These are phyloP conservation scores for Populus euphratica DNA, from an alignment of 345 rosid species.

Conservation along the genomic window DNA sequence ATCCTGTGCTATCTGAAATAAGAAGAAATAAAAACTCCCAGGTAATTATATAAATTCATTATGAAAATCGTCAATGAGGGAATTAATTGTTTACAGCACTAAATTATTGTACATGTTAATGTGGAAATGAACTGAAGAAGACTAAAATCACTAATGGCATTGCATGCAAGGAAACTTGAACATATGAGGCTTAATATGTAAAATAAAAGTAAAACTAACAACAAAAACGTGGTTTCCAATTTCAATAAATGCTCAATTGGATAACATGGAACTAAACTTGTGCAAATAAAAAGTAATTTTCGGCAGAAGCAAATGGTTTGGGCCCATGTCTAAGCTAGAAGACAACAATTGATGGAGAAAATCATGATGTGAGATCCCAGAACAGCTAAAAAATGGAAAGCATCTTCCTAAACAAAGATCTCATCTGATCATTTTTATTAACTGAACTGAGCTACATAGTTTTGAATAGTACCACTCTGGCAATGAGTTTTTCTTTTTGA, in stretches of 20 bases:
- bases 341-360: not conserved
- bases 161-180: not conserved
- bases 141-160: not conserved
- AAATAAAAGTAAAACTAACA: not conserved
- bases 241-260: too few relatives aligned
- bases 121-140: not conserved
- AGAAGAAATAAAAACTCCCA: not conserved
- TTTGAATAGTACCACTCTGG: not conserved
- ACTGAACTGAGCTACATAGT: not conserved
- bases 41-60: not conserved
- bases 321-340: not conserved
- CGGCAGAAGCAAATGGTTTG: not conserved
- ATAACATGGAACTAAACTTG: not conserved
- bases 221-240: not conserved
- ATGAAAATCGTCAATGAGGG: too few relatives aligned
- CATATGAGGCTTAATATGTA: not conserved
- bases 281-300: not conserved
- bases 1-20: slow-evolving; percentile 63
- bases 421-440: not conserved
- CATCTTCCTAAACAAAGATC: not conserved
- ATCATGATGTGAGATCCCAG: not conserved
- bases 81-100: not conserved
- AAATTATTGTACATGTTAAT: not conserved
- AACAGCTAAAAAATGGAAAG: not conserved
- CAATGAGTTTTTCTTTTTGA: not conserved